phyloP scores from a whole-genome alignment of 768 basidiomycete genomes.

The Pleurotus citrinopileatus region DNA sequence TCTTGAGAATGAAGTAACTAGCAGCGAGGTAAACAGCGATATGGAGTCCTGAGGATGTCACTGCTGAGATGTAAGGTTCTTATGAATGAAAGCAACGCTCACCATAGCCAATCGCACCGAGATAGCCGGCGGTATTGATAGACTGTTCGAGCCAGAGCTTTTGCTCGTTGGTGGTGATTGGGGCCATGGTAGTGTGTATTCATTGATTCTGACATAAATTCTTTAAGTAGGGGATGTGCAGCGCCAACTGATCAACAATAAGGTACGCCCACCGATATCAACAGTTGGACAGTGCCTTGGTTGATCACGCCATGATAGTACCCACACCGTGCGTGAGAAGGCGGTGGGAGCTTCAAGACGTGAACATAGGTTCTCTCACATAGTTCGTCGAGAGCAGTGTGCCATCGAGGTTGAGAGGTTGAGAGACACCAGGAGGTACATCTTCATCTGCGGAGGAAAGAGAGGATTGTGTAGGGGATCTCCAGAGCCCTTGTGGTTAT shows the following conservation, averaged over 20 bases:
- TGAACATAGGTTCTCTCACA: too few species aligned
- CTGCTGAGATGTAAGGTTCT: not conserved
- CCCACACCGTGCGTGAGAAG: too few species aligned
- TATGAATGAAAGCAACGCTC: not conserved
- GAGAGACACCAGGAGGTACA: too few species aligned
- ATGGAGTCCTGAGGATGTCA: not conserved
- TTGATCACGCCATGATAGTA: too few species aligned
- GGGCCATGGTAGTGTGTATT: not conserved
- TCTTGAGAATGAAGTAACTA: not conserved
- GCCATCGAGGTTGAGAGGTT: too few species aligned
- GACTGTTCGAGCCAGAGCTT: conserved; percentile 13
- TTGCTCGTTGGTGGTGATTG: not conserved
- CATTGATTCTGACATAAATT: not conserved
- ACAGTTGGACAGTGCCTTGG: not conserved
- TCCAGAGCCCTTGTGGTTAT: too few species aligned
- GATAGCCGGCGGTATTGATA: conserved; percentile 16
- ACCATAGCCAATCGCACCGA: conserved; percentile 9
- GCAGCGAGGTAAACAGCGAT: not conserved
- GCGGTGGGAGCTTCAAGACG: too few species aligned
- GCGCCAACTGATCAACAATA: not conserved
- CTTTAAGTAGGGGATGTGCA: not conserved
- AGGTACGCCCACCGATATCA: not conserved
- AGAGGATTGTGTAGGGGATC: too few species aligned
- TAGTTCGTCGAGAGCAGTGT: too few species aligned
- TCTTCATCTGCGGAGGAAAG: too few species aligned